Base-by-base conservation (phyloP, 2,329 filamentous ascomycete species). In the Xylaria digitata region DNA sequence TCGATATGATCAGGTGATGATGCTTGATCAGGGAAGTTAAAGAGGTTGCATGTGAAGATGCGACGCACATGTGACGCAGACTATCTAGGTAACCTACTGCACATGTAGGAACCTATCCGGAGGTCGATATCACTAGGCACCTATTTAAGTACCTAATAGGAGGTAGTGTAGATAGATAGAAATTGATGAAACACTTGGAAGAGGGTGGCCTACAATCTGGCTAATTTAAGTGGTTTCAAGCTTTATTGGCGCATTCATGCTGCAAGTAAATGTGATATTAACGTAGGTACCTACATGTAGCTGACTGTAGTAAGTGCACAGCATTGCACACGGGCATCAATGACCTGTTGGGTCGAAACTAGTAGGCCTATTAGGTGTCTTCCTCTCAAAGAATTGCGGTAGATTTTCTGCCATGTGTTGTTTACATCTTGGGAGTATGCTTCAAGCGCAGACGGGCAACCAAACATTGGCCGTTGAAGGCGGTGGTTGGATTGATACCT, bases 201-300 rank as follows among this genome's bases (percentile, higher is more conserved):
- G 21, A 46, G 17, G 17, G 53, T 30, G 58, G 43, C 62, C 65
- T 61, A 70, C 61, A 60, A 63, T 62, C 62, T 65, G 67, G 62
- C 67, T 70, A 65, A 63, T 68, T 59, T 13, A 50, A 54, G 62
- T 37, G 32, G 58, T 65, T 68, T 70, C 55, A 59, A 63, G 42
- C 53, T 46, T 21, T 55, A 34, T 17, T 40, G 49, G 43, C 30
- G 13, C 42, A 46, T 67, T 63, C 13, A 60, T 64, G 65, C 65
- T 49, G 42, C 13, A 9, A 58, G 48, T 48, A 32, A 34, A 53
- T 7, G 32, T 23, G 43, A 45, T n/a, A 45, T 30, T 7, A 48
- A 32, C 7, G 21, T 19, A 32, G 8, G 34, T 37, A 13, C 26
- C 26, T 26, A 37, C 34, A 37, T 37, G 34, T 9, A 37, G 34